Base-by-base conservation (phyloP, 31 red algal genomes). In the Endocladia muricata region DNA sequence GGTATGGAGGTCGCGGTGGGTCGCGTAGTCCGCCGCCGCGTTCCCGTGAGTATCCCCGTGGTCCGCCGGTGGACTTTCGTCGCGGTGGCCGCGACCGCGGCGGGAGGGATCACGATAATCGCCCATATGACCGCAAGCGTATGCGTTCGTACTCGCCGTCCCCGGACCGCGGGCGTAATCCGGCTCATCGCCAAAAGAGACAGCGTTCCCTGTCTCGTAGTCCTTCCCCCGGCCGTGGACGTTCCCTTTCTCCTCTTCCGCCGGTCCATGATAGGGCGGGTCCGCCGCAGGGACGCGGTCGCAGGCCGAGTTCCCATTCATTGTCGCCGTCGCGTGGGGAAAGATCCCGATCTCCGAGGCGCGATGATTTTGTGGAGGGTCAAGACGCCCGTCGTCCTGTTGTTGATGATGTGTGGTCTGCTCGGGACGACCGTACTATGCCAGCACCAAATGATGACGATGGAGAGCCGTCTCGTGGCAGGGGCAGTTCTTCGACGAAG, bases 81-180 rank as follows among this genome's bases (percentile, higher is more conserved):
- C n/a, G n/a, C n/a, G 61, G 25, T n/a, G 70, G 54, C 73, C 43
- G 23, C 52, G 73, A 37, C 37, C 36, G 43, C 55, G 39, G 73
- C 36, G 55, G 39, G 1, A 36, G 37, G 9, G 36, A 29, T 25
- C 47, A 55, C 25, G 55, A 58, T 28, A 19, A 62, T 32, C 54
- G 44, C 3, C 37, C 34, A 21, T 56, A 1, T 57, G 35, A 55
- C 2, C 41, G 9, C 65, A 70, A 61, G 6, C 65, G 78, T 4
- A 40, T 29, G 34, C 61, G 76, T 21, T 70, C 78, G 9, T 66
- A 48, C 47, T 71, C 65, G 8, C 78, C 78, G 51, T 39, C 41
- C 15, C 38, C 22, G 55, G 56, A 8, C 44, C 29, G 34, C 65
- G 23, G 78, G 13, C 56, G 31, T 47, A 33, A 55, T 28, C 42